Percentiles rank a stretch among this genome's conserved stretches.
Conservation (phyloP, 2,329 filamentous ascomycete genomes). For the Apiospora hydei region DNA sequence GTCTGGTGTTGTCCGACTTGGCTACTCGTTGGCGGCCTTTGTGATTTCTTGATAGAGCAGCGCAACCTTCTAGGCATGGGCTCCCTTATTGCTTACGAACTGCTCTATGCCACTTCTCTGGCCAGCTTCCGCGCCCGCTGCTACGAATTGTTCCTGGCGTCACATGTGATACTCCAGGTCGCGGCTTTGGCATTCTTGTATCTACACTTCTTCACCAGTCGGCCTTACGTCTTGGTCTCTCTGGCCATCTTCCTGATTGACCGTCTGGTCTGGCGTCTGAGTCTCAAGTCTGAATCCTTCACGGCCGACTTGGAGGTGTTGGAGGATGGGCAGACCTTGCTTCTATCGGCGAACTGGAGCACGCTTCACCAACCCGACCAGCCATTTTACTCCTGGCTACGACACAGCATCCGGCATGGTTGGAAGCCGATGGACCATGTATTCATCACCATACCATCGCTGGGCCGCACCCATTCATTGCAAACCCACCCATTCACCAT, state of each 20-base stretch:
- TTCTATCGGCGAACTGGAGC: constrained; percentile 51
- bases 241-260: constrained; percentile 65
- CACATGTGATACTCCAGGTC: constrained; percentile 65
- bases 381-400: constrained; percentile 29
- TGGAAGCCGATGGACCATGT: constrained; percentile 70
- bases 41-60: constrained; percentile 57
- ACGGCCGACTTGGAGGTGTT: constrained; percentile 59
- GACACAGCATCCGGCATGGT: constrained; percentile 52
- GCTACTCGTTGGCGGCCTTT: constrained; percentile 48
- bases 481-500: constrained; percentile 75
- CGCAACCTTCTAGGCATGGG: constrained; percentile 61
- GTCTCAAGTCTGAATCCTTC: constrained; percentile 56
- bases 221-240: constrained; percentile 60
- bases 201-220: constrained; percentile 62
- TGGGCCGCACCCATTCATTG: constrained; percentile 58
- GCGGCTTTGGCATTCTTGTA: constrained; percentile 63
- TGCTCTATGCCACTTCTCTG: constrained; percentile 68
- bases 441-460: constrained; percentile 65
- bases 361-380: constrained; percentile 33
- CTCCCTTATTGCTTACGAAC: constrained; percentile 64
- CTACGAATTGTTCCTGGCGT: constrained; percentile 69
- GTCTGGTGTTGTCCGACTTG: constrained; percentile 56
- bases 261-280: constrained; percentile 62
- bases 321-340: constrained; percentile 63
- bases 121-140: constrained; percentile 64